phyloP scores from a whole-genome alignment of 2,329 filamentous ascomycete species.

The Colletotrichum shisoi region DNA sequence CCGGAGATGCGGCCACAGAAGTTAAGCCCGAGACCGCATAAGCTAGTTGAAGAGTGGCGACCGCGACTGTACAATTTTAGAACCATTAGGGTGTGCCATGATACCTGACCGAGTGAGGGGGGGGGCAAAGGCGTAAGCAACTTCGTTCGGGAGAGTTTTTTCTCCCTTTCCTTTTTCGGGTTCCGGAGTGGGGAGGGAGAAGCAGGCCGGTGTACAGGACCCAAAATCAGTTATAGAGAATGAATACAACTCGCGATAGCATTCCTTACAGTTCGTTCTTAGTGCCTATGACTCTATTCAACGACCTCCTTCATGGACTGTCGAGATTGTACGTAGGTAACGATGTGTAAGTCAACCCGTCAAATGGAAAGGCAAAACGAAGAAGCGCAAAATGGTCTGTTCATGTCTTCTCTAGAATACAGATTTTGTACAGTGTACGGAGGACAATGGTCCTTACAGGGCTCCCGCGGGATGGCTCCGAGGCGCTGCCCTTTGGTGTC shows the following conservation, averaged over 20 bases:
- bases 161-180: neutral
- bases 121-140: slow-evolving; percentile 35
- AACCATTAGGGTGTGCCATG: slow-evolving; percentile 38
- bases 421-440: slow-evolving; percentile 34
- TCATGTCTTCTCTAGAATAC: slow-evolving; percentile 37
- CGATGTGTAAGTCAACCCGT: neutral
- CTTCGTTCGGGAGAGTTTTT: slow-evolving; percentile 32
- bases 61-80: slow-evolving; percentile 32
- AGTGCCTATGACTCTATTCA: neutral
- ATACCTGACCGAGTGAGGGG: slow-evolving; percentile 36
- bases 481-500: slow-evolving; percentile 10
- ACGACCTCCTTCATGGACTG: too few species aligned
- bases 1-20: slow-evolving; percentile 9
- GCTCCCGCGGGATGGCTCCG: slow-evolving; percentile 7
- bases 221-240: slow-evolving; percentile 35
- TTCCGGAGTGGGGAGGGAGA: slow-evolving; percentile 30
- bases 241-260: slow-evolving; percentile 30
- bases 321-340: neutral
- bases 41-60: slow-evolving; percentile 12
- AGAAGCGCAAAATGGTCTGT: slow-evolving; percentile 30
- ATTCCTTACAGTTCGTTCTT: too few species aligned
- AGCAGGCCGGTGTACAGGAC: slow-evolving; percentile 29
- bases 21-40: slow-evolving; percentile 26
- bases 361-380: neutral
- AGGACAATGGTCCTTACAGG: slow-evolving; percentile 21